phyloP scores from a whole-genome alignment of 2,329 filamentous ascomycete species.

The Sordariomycetes sp. region DNA sequence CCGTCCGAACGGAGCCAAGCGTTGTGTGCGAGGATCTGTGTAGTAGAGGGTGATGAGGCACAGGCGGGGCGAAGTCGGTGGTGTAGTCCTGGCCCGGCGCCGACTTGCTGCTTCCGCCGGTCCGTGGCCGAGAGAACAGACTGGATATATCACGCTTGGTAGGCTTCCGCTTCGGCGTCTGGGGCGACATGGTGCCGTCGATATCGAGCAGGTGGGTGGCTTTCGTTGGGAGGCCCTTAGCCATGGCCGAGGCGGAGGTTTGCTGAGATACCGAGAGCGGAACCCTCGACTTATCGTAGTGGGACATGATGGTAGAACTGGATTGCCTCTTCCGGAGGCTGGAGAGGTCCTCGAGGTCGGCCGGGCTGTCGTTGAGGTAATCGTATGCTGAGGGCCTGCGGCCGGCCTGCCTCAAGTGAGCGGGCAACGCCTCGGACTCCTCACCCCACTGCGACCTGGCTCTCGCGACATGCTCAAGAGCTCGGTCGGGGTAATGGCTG shows the following conservation, averaged over 20 bases:
- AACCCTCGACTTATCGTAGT: constrained; percentile 45
- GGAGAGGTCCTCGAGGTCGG: constrained; percentile 26
- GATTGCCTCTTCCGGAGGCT: constrained; percentile 36
- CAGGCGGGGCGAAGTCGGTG: neutral
- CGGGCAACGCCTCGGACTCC: constrained; percentile 35
- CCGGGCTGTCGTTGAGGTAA: constrained; percentile 6
- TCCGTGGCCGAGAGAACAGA: constrained; percentile 24
- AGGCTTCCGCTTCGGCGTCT: constrained; percentile 24
- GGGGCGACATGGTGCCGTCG: constrained; percentile 20
- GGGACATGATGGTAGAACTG: constrained; percentile 43
- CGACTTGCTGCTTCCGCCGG: constrained; percentile 21
- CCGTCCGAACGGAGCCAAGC: constrained; percentile 5
- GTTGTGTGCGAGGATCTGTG: constrained; percentile 11
- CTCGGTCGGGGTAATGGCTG: constrained; percentile 18
- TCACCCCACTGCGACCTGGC: constrained; percentile 26
- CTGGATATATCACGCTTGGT: constrained; percentile 14
- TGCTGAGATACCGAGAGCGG: constrained; percentile 48
- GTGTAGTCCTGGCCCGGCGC: constrained; percentile 27
- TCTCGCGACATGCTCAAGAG: constrained; percentile 7
- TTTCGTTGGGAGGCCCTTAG: constrained; percentile 40
- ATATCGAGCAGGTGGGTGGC: constrained; percentile 34
- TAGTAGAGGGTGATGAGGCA: constrained; percentile 10
- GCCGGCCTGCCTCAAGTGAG: constrained; percentile 13
- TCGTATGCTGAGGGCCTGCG: constrained; percentile 10
- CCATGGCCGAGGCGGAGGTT: constrained; percentile 47